These are phyloP conservation scores for Choiromyces venosus DNA, from an alignment of 495 filamentous ascomycete genomes.

Conservation along the genomic window DNA sequence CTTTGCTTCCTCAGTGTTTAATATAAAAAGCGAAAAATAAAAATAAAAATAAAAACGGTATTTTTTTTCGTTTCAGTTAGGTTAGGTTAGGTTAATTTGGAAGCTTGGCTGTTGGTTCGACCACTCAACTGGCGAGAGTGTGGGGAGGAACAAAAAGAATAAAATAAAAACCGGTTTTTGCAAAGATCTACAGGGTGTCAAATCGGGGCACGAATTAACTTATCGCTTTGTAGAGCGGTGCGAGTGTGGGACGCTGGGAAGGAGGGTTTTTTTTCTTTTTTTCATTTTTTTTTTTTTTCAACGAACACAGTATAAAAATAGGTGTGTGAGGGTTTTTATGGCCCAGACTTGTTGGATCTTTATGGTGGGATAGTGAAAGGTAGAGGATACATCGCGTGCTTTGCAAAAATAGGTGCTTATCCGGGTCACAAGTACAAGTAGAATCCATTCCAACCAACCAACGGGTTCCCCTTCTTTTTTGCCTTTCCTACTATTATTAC, in stretches of 20 bases:
- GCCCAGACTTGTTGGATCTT: background rate
- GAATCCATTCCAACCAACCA: background rate
- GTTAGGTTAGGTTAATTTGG: background rate
- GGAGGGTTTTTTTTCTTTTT: background rate
- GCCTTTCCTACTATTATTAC: background rate
- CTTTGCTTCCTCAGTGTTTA: background rate
- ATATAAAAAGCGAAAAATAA: too few relatives aligned
- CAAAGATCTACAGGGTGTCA: background rate
- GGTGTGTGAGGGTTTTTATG: background rate
- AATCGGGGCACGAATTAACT: background rate
- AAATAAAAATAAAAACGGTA: too few relatives aligned
- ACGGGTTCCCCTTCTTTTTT: background rate
- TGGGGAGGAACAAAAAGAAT: background rate
- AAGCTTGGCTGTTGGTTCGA: background rate
- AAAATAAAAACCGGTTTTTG: background rate
- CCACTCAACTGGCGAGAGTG: background rate
- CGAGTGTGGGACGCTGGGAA: too few relatives aligned
- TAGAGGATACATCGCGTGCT: background rate
- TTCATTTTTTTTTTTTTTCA: too few relatives aligned
- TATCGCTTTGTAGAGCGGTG: background rate
- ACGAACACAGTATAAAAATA: background rate
- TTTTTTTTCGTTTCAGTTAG: background rate
- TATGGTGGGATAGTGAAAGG: background rate
- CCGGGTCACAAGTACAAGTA: background rate
- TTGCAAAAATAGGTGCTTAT: background rate